Evolutionary conservation across 306 rosid species (phyloP), one percentile per base, ranked within the genome.

Genomic region (Gleditsia sinensis): DNA sequence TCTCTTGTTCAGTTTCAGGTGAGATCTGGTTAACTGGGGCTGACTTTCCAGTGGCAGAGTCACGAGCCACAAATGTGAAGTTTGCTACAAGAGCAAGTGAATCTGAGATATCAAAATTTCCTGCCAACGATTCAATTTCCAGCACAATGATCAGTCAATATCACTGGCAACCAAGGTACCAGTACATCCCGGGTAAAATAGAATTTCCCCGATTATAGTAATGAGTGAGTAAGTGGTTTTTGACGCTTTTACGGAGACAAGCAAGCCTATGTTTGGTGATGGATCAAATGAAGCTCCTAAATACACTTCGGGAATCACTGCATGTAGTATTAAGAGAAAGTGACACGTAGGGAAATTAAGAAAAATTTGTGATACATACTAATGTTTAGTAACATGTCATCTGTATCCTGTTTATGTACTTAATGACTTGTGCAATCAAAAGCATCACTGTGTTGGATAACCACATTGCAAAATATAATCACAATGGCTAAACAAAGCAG

Each of bases 1-100:
- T 88, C 63, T 92, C 96, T 55, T 63, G 58, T 33, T 85, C 86
- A 9, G 79, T 90, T 88, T 90, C 90, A 0, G 96, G 91, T 19
- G 67, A 71, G 76, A 88, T 76, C 72, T 77, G 90, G 85, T 90
- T 92, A 20, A 92, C 78, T 30, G 79, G 76, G 58, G 83, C 88
- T 46, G 98, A 87, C 77, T 88, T 88, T 71, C 92, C 96, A 0
- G 92, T 88, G 59, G 62, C 62, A 0, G 87, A 68, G 79, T 92
- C 96, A 72, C 98, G 89, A 46, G 94, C 98, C 84, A 92, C 96
- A 79, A 90, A 92, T 48, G 98, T 88, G 82, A 92, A 92, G 83
- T 90, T 92, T 45, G 96, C 94, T 36, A 85, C 59, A 57, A 92
- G 88, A 60, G 89, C 86, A 60, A 77, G 75, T 6, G 92, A 69